Evolutionary conservation across 371 early-diverging fungal genomes (phyloP), one percentile per base, ranked within the genome.

Genomic region (Mortierella sp.): DNA sequence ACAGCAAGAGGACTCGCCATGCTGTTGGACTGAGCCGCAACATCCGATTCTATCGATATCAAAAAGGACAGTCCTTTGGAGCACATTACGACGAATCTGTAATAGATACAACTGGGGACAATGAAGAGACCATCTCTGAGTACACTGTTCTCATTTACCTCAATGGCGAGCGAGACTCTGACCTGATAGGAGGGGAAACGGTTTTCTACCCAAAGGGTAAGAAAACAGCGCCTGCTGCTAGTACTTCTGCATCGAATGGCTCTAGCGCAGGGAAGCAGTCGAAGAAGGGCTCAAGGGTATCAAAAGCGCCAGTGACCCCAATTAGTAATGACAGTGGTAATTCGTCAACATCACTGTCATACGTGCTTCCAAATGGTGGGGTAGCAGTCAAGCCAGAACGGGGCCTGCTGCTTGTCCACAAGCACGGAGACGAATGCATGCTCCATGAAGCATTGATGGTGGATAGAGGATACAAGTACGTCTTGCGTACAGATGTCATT

Each of bases 31-130:
- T 94, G 29, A 89, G 92, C 61, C 84, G 86, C 13, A 92, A 92
- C 81, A 90, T 94, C 49, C 88, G 94, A 3, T 83, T 94, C 32
- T 94, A 94, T 76, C 86, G 92, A 10, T 94, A 94, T 72, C 83
- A 85, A 22, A 80, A 85, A 6, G 91, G 91, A 0, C 90, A 94
- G 72, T 84, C 87, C 5, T 94, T 94, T 71, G 94, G 89, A 12
- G 85, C 86, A 2, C 94, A 94, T 77, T 94, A 93, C 61, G 94
- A 94, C 75, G 94, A 93, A 47, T 86, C 89, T 17, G 90, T 92
- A 13, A 49, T 29, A 17, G 65, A 71, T 15, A 54, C 31, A 28
- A 31, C 43, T 6, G 83, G 85, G 54, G 90, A 90, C 40, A 78
- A 70, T 19, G 82, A 61, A 8, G 83, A 86, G 2, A 65, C 80